Percentiles rank a stretch among this genome's conserved stretches.
Conservation (phyloP, 2,329 filamentous ascomycete species). For the Colletotrichum karsti region DNA sequence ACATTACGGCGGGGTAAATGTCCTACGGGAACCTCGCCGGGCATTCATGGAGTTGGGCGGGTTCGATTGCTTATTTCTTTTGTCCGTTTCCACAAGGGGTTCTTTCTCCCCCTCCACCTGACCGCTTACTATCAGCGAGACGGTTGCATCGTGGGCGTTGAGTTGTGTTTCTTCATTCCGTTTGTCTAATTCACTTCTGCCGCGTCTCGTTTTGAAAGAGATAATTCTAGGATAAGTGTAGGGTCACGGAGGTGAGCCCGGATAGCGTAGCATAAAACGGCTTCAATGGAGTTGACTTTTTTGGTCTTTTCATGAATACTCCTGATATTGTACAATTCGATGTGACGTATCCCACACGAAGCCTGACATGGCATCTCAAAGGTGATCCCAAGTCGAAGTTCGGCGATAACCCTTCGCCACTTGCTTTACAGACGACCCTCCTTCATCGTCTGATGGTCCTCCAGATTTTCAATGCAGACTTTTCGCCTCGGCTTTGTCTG, state of each 20-base stretch:
- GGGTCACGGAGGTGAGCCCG: neutral
- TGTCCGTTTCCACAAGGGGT: neutral
- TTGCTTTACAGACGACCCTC: too few relatives aligned
- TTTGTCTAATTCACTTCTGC: neutral
- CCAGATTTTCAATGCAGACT: too few relatives aligned
- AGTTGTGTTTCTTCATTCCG: neutral
- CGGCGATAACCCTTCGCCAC: too few relatives aligned
- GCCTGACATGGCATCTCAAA: too few relatives aligned
- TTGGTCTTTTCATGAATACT: neutral
- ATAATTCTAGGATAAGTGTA: neutral
- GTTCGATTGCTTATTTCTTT: neutral
- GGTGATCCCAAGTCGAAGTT: too few relatives aligned
- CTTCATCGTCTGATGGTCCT: too few relatives aligned
- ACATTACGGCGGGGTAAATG: neutral
- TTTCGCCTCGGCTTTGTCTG: too few relatives aligned
- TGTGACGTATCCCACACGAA: too few relatives aligned
- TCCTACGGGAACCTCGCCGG: neutral
- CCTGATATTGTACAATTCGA: slow-evolving; percentile 8
- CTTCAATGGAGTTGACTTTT: slow-evolving; percentile 14
- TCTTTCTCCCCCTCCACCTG: neutral
- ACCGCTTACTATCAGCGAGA: slow-evolving; percentile 8
- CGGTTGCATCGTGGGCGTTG: slow-evolving; percentile 16
- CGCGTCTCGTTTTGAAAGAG: neutral
- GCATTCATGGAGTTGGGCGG: slow-evolving; percentile 23
- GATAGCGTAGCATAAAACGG: neutral